A percentile compares a stretch with the other conserved stretches of the same genome.
These are phyloP conservation scores for Trametes cubensis DNA, from an alignment of 768 basidiomycete species.

Conservation along the genomic window DNA sequence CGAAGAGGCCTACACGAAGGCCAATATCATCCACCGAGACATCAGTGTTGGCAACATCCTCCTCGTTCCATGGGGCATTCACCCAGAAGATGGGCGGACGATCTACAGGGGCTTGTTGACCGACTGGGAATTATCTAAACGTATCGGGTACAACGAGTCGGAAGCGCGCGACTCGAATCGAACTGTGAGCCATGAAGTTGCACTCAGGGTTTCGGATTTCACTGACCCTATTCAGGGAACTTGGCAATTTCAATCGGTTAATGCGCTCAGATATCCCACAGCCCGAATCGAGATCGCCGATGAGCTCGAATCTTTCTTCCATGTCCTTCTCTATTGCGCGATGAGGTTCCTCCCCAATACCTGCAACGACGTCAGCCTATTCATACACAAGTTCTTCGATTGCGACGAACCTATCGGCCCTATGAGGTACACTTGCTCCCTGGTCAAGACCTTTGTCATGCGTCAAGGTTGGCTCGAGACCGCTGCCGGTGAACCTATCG, in stretches of 20 bases:
- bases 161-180: background rate
- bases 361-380: background rate
- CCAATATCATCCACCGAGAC: slow-evolving; percentile 10
- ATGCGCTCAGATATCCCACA: background rate
- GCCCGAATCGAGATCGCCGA: background rate
- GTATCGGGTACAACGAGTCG: background rate
- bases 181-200: background rate
- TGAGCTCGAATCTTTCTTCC: slow-evolving; percentile 9
- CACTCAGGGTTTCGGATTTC: background rate
- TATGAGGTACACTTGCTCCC: background rate
- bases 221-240: background rate
- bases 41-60: slow-evolving; percentile 18
- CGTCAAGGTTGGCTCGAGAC: background rate
- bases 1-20: background rate
- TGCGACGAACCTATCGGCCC: background rate
- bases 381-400: slow-evolving; percentile 3
- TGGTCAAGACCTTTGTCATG: background rate
- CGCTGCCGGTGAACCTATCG: background rate
- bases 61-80: background rate
- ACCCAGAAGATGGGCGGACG: background rate
- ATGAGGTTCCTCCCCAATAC: slow-evolving; percentile 6
- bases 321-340: slow-evolving; percentile 6
- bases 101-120: background rate
- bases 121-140: slow-evolving; percentile 16
- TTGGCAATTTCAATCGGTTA: background rate